Evolutionary conservation across 2,329 filamentous ascomycete species (phyloP).

Genomic region (Neofusicoccum parvum): DNA sequence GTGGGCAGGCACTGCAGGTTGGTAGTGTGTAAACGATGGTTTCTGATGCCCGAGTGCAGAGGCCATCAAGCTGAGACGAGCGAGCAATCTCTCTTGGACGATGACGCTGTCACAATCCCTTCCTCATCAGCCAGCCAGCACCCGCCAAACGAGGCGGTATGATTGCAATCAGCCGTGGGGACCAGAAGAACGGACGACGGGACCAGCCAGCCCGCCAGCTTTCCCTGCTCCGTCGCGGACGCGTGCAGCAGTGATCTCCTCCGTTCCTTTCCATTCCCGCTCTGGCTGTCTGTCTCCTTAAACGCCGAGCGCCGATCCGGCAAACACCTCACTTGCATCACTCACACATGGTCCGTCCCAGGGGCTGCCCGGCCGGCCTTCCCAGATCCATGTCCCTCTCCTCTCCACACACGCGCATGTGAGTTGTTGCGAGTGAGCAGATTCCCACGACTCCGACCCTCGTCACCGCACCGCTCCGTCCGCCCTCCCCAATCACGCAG

Average conservation of each 20-base stretch:
- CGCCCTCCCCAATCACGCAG: too few relatives aligned
- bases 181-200: not conserved
- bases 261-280: not conserved
- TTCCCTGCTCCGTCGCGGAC: not conserved
- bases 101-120: not conserved
- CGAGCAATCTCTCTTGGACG: not conserved
- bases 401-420: not conserved
- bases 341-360: not conserved
- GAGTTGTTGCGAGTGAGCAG: not conserved
- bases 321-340: too few relatives aligned
- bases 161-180: not conserved
- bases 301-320: too few relatives aligned
- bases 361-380: not conserved
- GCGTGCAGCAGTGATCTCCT: not conserved
- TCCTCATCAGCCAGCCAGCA: too few relatives aligned
- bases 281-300: too few relatives aligned
- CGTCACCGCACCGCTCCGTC: not conserved
- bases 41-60: not conserved
- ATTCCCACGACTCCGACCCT: not conserved
- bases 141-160: not conserved
- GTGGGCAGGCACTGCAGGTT: not conserved
- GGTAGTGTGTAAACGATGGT: not conserved
- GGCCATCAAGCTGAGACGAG: conserved; percentile 8
- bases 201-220: not conserved
- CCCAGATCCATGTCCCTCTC: too few relatives aligned